Percentiles rank a stretch among this genome's conserved stretches.
Evolutionary conservation across 352 stramenopile species (phyloP).

Genomic region (Pythium vanterpoolii): DNA sequence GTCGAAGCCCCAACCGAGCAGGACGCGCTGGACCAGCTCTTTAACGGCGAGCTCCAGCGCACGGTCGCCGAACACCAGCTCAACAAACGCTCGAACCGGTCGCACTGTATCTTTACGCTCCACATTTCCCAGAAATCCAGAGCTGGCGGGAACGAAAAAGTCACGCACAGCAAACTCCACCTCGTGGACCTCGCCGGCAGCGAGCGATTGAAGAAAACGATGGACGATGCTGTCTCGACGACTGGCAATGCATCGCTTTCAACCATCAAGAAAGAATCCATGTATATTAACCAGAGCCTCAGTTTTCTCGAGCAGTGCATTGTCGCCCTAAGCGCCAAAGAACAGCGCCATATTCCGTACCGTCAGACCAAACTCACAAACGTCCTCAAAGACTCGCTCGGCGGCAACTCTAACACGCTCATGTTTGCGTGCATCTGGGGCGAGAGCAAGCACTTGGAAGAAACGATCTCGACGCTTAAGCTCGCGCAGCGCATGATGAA

Average conservation of each 20-base stretch:
- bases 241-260: constrained; percentile 34
- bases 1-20: constrained; percentile 76
- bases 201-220: constrained; percentile 93
- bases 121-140: constrained; percentile 88
- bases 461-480: constrained; percentile 93
- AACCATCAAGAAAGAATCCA: constrained; percentile 95
- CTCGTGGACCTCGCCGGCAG: constrained; percentile 95
- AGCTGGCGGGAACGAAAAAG: constrained; percentile 62
- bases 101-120: constrained; percentile 92
- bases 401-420: constrained; percentile 94
- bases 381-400: constrained; percentile 91
- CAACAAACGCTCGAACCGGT: constrained; percentile 93
- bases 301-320: constrained; percentile 96
- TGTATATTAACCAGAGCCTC: constrained; percentile 97
- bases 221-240: constrained; percentile 44
- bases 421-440: constrained; percentile 95
- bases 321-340: constrained; percentile 76
- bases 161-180: constrained; percentile 89
- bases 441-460: constrained; percentile 89
- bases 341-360: constrained; percentile 88
- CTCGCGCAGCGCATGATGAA: constrained; percentile 93
- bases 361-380: constrained; percentile 95
- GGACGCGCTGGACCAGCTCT: constrained; percentile 91
- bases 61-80: constrained; percentile 93
- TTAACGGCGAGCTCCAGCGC: constrained; percentile 89